Conservation (phyloP, 331 rosid species). For the Quercus tomentella region DNA sequence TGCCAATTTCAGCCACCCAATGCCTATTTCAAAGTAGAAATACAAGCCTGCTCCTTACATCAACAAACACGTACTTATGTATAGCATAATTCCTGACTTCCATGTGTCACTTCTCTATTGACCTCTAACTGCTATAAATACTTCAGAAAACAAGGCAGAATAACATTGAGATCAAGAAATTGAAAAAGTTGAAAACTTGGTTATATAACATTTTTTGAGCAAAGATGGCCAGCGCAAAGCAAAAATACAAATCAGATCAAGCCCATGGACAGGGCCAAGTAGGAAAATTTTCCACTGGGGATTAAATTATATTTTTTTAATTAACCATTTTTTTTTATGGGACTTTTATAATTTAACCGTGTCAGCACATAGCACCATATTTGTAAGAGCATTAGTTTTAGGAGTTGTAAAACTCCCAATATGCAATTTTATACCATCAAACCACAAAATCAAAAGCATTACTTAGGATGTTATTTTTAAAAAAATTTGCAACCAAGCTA, state of each 20-base stretch:
- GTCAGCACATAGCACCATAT: not conserved
- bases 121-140: conserved; percentile 1
- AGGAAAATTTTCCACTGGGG: not conserved
- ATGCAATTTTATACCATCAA: no score
- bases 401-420: no score
- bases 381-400: no score
- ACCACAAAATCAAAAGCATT: no score
- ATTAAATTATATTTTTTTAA: not conserved
- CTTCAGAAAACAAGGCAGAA: no score
- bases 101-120: not conserved
- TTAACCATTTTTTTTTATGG: no score
- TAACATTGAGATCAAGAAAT: not conserved
- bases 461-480: no score
- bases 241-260: conserved; percentile 22
- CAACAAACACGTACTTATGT: not conserved
- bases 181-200: not conserved
- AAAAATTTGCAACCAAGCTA: no score
- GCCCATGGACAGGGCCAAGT: conserved; percentile 30
- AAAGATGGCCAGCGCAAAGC: conserved; percentile 34
- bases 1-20: not conserved
- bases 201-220: not conserved
- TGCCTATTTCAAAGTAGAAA: conserved; percentile 19
- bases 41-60: not conserved
- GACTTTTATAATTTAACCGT: no score
- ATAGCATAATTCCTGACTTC: not conserved